phyloP scores from a whole-genome alignment of 306 rosid species.

The Gynostemma pentaphyllum region DNA sequence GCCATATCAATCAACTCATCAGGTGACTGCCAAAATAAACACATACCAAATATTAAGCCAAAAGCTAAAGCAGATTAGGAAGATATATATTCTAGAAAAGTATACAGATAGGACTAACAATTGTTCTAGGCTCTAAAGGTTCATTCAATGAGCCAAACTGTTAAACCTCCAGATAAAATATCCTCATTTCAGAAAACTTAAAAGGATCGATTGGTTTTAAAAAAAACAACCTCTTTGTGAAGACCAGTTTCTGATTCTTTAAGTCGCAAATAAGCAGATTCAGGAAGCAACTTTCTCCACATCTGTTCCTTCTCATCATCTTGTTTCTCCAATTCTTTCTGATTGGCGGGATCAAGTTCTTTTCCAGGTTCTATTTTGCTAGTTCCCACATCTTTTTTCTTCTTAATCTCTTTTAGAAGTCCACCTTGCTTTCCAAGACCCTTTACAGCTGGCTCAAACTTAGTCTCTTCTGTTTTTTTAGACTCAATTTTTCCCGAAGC shows the following conservation, averaged over 20 bases:
- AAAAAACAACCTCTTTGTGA: slow-evolving; percentile 60
- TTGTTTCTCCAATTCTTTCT: slow-evolving; percentile 48
- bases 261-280: slow-evolving; percentile 72
- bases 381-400: slow-evolving; percentile 53
- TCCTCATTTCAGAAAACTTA: not conserved
- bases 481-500: slow-evolving; percentile 68
- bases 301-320: slow-evolving; percentile 52
- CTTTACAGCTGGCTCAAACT: slow-evolving; percentile 73
- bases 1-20: slow-evolving; percentile 93
- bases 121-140: too few relatives aligned
- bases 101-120: too few relatives aligned
- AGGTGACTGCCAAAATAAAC: slow-evolving; percentile 54
- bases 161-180: not conserved
- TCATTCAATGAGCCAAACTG: not conserved
- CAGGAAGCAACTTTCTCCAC: slow-evolving; percentile 77
- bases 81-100: not conserved
- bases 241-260: slow-evolving; percentile 88
- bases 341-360: slow-evolving; percentile 39
- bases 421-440: slow-evolving; percentile 99
- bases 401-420: slow-evolving; percentile 79
- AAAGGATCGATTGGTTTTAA: not conserved
- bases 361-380: slow-evolving; percentile 54
- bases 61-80: slow-evolving; percentile 2
- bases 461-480: slow-evolving; percentile 58
- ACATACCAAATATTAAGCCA: slow-evolving; percentile 12